Percentiles rank a stretch among this genome's conserved stretches.
Conservation (phyloP, 768 basidiomycete species). For the Termitomyces eurrhizus region DNA sequence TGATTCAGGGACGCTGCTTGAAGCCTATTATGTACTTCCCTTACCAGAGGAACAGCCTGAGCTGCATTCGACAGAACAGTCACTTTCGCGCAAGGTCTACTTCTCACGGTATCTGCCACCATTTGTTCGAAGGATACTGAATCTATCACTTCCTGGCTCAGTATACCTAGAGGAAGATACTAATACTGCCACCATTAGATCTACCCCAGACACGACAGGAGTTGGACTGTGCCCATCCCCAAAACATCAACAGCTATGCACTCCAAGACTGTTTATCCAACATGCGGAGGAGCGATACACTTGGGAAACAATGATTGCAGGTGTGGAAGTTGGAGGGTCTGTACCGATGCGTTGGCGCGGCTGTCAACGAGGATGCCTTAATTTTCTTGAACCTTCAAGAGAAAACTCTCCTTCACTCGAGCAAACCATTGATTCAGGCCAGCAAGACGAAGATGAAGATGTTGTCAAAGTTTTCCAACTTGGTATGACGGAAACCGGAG, state of each 20-base stretch:
- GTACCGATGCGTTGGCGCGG: slow-evolving; percentile 70
- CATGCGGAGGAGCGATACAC: slow-evolving; percentile 61
- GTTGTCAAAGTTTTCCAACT: slow-evolving; percentile 18
- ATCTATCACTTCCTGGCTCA: slow-evolving; percentile 36
- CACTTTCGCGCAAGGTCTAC: slow-evolving; percentile 10
- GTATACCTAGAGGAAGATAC: slow-evolving; percentile 24
- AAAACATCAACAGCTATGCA: slow-evolving; percentile 25
- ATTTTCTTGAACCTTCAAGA: slow-evolving; percentile 42
- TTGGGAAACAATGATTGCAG: slow-evolving; percentile 57
- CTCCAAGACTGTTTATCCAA: slow-evolving; percentile 41
- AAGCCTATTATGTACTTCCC: slow-evolving; percentile 30
- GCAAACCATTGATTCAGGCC: neutral
- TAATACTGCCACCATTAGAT: slow-evolving; percentile 17
- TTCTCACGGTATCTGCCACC: slow-evolving; percentile 22
- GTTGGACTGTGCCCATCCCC: slow-evolving; percentile 49
- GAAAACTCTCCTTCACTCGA: slow-evolving; percentile 5
- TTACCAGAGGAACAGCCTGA: slow-evolving; percentile 20
- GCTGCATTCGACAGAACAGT: neutral
- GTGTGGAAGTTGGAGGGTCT: slow-evolving; percentile 44
- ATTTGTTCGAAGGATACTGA: slow-evolving; percentile 28
- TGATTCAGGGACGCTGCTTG: slow-evolving; percentile 24
- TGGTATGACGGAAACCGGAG: neutral
- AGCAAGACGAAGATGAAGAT: neutral
- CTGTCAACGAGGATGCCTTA: slow-evolving; percentile 59
- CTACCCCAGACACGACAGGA: slow-evolving; percentile 27